Conservation (phyloP, 2,329 filamentous ascomycete species). For the Sporothrix mexicana region DNA sequence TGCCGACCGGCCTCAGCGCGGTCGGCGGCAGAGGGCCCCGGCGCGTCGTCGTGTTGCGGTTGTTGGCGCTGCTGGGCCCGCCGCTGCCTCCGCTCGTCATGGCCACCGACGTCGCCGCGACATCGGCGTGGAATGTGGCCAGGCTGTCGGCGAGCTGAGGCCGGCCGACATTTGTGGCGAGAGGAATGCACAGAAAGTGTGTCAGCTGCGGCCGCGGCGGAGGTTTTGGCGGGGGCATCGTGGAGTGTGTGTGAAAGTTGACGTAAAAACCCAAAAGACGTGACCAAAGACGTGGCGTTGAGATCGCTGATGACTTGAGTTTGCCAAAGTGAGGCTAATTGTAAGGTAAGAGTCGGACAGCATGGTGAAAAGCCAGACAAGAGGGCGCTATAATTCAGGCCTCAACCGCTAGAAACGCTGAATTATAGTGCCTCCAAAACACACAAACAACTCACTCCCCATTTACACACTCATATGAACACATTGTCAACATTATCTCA, state of each 20-base stretch:
- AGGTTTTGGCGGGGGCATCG: conserved; percentile 19
- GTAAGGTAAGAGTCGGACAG: neutral
- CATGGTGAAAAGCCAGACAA: neutral
- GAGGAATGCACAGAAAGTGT: conserved; percentile 78
- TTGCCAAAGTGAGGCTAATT: neutral
- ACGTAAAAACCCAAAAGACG: neutral
- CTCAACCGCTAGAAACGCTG: neutral
- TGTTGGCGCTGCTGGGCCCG: conserved; percentile 36
- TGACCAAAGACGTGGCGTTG: neutral
- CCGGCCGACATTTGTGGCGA: conserved; percentile 65
- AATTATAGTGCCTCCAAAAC: neutral
- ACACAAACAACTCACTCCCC: neutral
- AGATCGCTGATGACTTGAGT: neutral
- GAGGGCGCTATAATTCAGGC: neutral
- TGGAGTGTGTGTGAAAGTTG: neutral
- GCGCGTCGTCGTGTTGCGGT: conserved; percentile 36
- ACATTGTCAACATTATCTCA: neutral
- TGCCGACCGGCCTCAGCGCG: conserved; percentile 77
- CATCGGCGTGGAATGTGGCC: conserved; percentile 64
- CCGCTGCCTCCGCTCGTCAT: conserved; percentile 43
- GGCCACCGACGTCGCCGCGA: conserved; percentile 47
- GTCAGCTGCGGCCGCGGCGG: conserved; percentile 50
- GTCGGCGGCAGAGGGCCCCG: conserved; percentile 60
- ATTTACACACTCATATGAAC: neutral
- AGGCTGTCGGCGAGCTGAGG: conserved; percentile 70